Evolutionary conservation across 2,329 filamentous ascomycete genomes (phyloP).

Genomic region (Pyrenochaeta sp.): DNA sequence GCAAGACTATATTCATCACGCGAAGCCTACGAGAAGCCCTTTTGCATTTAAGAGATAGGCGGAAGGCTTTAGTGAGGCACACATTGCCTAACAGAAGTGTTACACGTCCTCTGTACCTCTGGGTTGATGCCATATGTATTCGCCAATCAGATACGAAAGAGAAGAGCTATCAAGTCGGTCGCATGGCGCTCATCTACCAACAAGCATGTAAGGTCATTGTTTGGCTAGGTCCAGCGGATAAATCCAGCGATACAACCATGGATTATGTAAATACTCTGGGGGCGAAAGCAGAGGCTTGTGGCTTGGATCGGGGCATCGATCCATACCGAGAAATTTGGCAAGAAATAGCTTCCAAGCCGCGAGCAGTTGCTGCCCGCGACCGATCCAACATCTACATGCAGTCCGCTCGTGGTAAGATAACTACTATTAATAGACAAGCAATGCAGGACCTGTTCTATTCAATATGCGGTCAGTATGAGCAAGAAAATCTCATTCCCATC

Average conservation of each 20-base stretch:
- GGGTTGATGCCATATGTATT: slow-evolving; percentile 25
- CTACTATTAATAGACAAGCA: not conserved
- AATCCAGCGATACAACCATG: slow-evolving; percentile 12
- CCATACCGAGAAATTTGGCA: not conserved
- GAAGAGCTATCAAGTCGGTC: slow-evolving; percentile 18
- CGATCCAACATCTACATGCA: too few species aligned
- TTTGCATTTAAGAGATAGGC: not conserved
- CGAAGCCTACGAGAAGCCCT: slow-evolving; percentile 1
- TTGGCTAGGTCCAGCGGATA: slow-evolving; percentile 21
- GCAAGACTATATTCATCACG: not conserved
- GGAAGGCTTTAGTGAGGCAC: not conserved
- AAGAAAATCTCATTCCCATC: slow-evolving; percentile 3
- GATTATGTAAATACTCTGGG: slow-evolving; percentile 19
- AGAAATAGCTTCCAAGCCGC: not conserved
- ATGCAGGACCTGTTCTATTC: not conserved
- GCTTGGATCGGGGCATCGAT: not conserved
- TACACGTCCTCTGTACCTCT: slow-evolving; percentile 1
- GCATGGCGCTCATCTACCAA: slow-evolving; percentile 22
- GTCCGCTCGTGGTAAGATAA: not conserved
- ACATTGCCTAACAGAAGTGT: too few species aligned
- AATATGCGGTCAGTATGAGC: not conserved
- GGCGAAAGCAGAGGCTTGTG: not conserved
- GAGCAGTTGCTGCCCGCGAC: not conserved
- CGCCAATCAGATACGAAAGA: slow-evolving; percentile 21
- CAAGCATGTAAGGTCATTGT: slow-evolving; percentile 7